Conservation (phyloP, 2,329 filamentous ascomycete genomes). For the Blastomyces gilchristii region DNA sequence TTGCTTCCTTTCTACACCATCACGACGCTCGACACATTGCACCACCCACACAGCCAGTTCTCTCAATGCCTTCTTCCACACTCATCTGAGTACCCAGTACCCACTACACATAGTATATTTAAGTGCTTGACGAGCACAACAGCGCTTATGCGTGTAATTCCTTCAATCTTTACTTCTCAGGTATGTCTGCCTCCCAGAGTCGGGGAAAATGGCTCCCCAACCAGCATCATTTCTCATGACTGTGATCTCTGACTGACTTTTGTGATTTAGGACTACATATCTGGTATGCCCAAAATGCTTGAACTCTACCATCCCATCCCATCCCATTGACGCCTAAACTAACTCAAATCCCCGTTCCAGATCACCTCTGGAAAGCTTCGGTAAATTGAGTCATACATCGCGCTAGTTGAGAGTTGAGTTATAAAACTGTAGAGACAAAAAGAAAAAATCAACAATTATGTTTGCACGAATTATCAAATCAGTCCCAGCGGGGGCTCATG, state of each 20-base stretch:
- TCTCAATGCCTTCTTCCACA: slow-evolving; percentile 19
- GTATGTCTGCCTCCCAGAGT: slow-evolving; percentile 40
- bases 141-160: slow-evolving; percentile 78
- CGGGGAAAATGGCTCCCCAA: background rate
- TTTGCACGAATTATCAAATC: slow-evolving; percentile 46
- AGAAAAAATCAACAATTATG: slow-evolving; percentile 37
- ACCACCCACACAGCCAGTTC: slow-evolving; percentile 8
- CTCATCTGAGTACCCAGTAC: slow-evolving; percentile 11
- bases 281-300: slow-evolving; percentile 36
- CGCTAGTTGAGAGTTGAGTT: slow-evolving; percentile 16
- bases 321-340: slow-evolving; percentile 8
- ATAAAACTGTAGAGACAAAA: slow-evolving; percentile 21
- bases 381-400: slow-evolving; percentile 43
- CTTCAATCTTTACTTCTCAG: slow-evolving; percentile 79
- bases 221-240: background rate
- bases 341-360: slow-evolving; percentile 27
- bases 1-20: background rate
- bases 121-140: slow-evolving; percentile 34
- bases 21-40: slow-evolving; percentile 6
- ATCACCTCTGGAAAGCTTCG: slow-evolving; percentile 60
- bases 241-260: slow-evolving; percentile 14
- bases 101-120: slow-evolving; percentile 14
- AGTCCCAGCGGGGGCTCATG: slow-evolving; percentile 38
- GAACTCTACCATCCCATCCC: slow-evolving; percentile 6
- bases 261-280: slow-evolving; percentile 50